Evolutionary conservation across 176 grass and related monocot species (phyloP), one percentile per base, ranked within the genome.

Genomic region (Aegilops speltoides): DNA sequence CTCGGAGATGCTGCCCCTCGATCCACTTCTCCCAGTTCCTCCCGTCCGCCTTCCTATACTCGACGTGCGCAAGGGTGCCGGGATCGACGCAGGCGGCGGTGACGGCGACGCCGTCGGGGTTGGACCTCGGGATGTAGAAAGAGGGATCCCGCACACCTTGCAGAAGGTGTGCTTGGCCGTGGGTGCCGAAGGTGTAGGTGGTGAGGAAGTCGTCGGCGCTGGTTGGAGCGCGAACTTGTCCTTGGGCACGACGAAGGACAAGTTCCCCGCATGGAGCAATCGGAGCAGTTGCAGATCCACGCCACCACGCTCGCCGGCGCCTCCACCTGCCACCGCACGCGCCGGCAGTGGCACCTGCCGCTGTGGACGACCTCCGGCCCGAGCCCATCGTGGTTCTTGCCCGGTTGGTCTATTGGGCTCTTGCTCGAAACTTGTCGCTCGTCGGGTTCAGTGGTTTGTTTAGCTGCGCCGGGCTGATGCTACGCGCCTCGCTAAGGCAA

Each of bases 111-210:
- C 93, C 91, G 65, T 96, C 96, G 32, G 91, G 90, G 82, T 96
- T 94, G 28, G 90, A 92, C 82, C 93, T 75, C 57, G 93, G 92
- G 13, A 48, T 64, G 93, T 98, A 98, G 87, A 92, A 98, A 3
- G 96, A 98, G 79, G 91, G 81, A 98, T 95, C 54, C 91, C 93
- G 59, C 93, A 98, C 22, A 89, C 43, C 91, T 86, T 91, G 86
- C 96, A 95, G 86, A 98, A 95, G 26, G 32, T 88, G 77, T 98
- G 96, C 74, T 89, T 94, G 22, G 91, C 93, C 15, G 91, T 91
- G 93, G 41, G 96, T 95, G 71, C 93, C 96, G 68, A 95, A 98
- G 66, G 89, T 92, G 84, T 98, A 98, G 36, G 90, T 89, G 84
- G 96, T 89, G 31, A 98, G 87, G 88, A 73, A 91, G 41, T 91